phyloP scores from a whole-genome alignment of 257 asterid species.

The Hygrophila difformis region DNA sequence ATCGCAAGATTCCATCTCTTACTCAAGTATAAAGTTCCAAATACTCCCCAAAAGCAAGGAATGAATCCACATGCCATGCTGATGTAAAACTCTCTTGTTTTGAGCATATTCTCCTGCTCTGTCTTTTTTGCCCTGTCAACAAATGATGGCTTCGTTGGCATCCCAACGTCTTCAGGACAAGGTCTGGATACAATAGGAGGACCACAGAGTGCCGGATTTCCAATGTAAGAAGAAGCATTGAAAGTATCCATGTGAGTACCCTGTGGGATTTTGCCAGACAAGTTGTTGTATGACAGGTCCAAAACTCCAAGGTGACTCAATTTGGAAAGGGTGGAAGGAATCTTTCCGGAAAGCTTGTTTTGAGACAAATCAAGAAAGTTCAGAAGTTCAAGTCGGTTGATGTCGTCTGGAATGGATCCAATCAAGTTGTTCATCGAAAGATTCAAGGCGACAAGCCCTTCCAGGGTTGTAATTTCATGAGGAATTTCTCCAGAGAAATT shows the following conservation, averaged over 20 bases:
- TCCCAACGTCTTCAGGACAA: conserved; percentile 15
- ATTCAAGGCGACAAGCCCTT: conserved; percentile 22
- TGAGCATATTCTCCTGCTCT: conserved; percentile 1
- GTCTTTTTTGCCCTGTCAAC: too few species aligned
- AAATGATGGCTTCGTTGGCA: neutral
- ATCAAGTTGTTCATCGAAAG: conserved; percentile 24
- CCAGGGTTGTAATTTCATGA: conserved; percentile 20
- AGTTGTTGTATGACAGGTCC: conserved; percentile 27
- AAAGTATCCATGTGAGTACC: conserved; percentile 21
- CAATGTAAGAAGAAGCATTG: conserved; percentile 8
- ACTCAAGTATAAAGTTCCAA: conserved; percentile 6
- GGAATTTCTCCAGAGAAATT: conserved; percentile 23
- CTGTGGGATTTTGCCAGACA: conserved; percentile 22
- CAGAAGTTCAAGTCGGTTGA: conserved; percentile 14
- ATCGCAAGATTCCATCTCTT: neutral
- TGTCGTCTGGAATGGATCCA: conserved; percentile 22
- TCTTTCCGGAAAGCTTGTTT: conserved; percentile 23
- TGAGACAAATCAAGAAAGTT: conserved; percentile 25
- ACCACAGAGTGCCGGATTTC: conserved; percentile 25
- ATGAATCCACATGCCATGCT: conserved; percentile 14
- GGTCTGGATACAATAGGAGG: conserved; percentile 10
- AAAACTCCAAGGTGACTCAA: conserved; percentile 20
- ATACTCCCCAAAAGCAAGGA: conserved; percentile 14
- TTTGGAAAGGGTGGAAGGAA: conserved; percentile 17
- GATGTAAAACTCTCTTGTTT: conserved; percentile 15